Evolutionary conservation across 257 asterid genomes (phyloP).

Genomic region (Nyctanthes arbortristis): DNA sequence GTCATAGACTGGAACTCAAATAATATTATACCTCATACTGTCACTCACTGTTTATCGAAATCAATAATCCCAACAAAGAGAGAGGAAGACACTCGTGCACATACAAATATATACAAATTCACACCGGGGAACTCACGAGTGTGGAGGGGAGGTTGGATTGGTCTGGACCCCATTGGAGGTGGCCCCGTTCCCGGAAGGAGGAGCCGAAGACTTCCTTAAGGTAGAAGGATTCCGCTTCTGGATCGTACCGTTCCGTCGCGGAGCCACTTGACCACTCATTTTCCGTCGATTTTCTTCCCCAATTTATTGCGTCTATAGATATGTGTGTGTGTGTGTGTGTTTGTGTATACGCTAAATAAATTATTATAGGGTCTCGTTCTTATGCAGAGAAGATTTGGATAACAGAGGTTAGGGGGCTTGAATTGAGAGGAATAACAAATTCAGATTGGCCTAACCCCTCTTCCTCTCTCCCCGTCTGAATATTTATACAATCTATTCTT

Average conservation of each 20-base stretch:
- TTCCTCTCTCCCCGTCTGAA: background rate
- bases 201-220: conserved; percentile 43
- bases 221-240: conserved; percentile 45
- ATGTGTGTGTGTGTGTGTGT: too few species aligned
- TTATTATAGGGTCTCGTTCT: background rate
- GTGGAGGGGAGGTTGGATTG: conserved; percentile 56
- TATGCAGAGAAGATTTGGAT: background rate
- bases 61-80: background rate
- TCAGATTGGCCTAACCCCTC: background rate
- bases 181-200: conserved; percentile 50
- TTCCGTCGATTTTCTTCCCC: conserved; percentile 12
- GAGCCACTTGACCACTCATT: conserved; percentile 52
- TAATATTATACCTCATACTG: background rate
- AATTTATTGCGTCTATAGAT: conserved; percentile 7
- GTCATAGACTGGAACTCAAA: background rate
- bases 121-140: conserved; percentile 42
- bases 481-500: background rate
- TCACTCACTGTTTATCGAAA: background rate
- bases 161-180: conserved; percentile 41
- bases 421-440: background rate
- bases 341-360: background rate
- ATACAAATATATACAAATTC: background rate
- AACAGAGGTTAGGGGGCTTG: background rate
- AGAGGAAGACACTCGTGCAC: background rate
- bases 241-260: conserved; percentile 52